These are phyloP conservation scores for Nitzschia sp. DNA, from an alignment of 108 stramenopile genomes.

Conservation along the genomic window DNA sequence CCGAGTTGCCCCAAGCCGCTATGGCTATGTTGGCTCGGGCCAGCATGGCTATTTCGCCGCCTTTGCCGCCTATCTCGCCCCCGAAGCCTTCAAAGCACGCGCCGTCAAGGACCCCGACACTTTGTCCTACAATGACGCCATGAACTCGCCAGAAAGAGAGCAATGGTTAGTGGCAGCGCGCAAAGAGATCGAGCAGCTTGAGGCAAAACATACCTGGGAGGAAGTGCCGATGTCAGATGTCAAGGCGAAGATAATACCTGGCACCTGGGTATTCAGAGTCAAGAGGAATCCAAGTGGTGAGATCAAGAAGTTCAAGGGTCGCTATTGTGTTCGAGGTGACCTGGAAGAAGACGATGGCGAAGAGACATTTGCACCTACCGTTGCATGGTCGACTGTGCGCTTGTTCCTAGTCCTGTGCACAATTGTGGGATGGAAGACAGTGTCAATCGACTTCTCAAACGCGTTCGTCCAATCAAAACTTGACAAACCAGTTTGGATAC, in stretches of 20 bases:
- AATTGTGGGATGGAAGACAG: constrained; percentile 28
- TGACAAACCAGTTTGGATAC: constrained; percentile 17
- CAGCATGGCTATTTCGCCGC: too few relatives aligned
- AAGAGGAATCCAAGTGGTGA: constrained; percentile 50
- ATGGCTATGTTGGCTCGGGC: too few relatives aligned
- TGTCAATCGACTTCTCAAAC: constrained; percentile 41
- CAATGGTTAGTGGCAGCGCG: constrained; percentile 5
- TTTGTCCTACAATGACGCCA: constrained; percentile 27
- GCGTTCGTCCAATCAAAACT: constrained; percentile 55
- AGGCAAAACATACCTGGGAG: constrained; percentile 11
- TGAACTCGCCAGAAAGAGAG: background rate
- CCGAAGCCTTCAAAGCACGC: constrained; percentile 9
- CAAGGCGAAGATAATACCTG: constrained; percentile 32
- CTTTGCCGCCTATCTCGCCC: too few relatives aligned
- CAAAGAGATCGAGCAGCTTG: background rate
- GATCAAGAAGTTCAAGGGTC: constrained; percentile 51
- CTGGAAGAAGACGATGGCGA: constrained; percentile 18
- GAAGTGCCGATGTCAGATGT: constrained; percentile 12
- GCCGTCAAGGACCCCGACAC: constrained; percentile 27
- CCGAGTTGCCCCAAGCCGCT: too few relatives aligned
- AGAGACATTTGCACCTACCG: too few relatives aligned
- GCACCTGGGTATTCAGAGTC: too few relatives aligned
- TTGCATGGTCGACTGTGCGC: constrained; percentile 11
- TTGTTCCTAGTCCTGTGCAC: constrained; percentile 18
- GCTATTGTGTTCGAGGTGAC: too few relatives aligned